These are phyloP conservation scores for Mortierella sp. DNA, from an alignment of 371 early-diverging fungal species.

Conservation along the genomic window DNA sequence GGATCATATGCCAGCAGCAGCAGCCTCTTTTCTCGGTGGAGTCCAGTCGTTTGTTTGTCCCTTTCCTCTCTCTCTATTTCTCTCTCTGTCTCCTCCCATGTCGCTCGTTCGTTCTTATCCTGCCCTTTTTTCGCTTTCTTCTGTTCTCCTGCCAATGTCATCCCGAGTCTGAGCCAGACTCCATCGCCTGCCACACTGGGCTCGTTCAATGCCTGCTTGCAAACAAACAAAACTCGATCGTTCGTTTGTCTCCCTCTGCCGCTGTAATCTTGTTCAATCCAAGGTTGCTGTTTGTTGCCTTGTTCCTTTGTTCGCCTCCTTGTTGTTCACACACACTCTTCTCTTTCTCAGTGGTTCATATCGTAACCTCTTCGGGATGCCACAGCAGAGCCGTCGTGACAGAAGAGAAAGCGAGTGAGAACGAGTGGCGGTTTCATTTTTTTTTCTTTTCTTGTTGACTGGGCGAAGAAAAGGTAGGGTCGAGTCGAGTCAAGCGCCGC, in stretches of 20 bases:
- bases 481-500: background rate
- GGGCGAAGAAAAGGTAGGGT: background rate
- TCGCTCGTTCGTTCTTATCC: background rate
- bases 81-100: background rate
- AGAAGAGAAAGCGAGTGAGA: background rate
- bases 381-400: background rate
- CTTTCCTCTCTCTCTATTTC: background rate
- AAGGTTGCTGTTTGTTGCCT: background rate
- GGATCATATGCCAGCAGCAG: background rate
- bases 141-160: background rate
- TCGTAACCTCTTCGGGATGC: background rate
- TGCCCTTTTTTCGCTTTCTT: background rate
- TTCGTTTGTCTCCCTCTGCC: no score
- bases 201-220: background rate
- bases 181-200: background rate
- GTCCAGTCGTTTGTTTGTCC: background rate
- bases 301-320: background rate
- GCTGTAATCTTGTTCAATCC: no score
- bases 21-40: background rate
- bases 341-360: background rate
- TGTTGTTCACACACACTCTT: no score
- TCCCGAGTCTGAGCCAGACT: background rate
- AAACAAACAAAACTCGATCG: background rate
- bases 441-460: background rate
- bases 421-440: conserved; percentile 9